A percentile compares a stretch with the other conserved stretches of the same genome.
phyloP scores from a whole-genome alignment of 2,329 filamentous ascomycete genomes.

The Coniella lustricola region DNA sequence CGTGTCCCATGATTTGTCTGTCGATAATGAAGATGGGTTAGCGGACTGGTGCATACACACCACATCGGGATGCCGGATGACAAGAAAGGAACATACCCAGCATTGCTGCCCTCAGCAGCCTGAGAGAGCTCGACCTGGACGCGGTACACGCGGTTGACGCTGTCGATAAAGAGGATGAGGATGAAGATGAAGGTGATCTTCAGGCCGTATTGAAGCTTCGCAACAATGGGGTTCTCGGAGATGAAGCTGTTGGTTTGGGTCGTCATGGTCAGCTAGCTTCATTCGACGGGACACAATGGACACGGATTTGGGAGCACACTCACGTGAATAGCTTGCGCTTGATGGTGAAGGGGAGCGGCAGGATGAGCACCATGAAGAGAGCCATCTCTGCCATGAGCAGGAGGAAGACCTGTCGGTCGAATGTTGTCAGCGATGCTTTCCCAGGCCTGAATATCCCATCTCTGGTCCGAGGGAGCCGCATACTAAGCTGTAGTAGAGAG shows the following conservation, averaged over 20 bases:
- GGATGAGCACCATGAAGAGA: slow-evolving; percentile 70
- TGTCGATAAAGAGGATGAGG: slow-evolving; percentile 94
- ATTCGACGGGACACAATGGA: not conserved
- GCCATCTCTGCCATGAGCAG: slow-evolving; percentile 78
- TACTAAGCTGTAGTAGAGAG: slow-evolving; percentile 52
- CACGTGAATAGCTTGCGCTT: slow-evolving; percentile 78
- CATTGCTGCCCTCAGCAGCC: slow-evolving; percentile 55
- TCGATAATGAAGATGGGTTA: slow-evolving; percentile 8
- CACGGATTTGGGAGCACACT: slow-evolving; percentile 19
- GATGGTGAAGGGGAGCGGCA: slow-evolving; percentile 82
- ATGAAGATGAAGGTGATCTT: slow-evolving; percentile 99
- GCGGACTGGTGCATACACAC: slow-evolving; percentile 15
- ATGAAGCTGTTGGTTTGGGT: slow-evolving; percentile 62
- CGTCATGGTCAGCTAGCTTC: slow-evolving; percentile 1
- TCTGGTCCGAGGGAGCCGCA: slow-evolving; percentile 16
- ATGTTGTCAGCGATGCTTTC: slow-evolving; percentile 21
- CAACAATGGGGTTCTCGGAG: slow-evolving; percentile 75
- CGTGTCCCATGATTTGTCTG: slow-evolving; percentile 71
- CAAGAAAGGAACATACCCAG: slow-evolving; percentile 35
- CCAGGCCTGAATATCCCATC: not conserved
- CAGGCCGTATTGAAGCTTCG: slow-evolving; percentile 93
- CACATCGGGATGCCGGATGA: not conserved
- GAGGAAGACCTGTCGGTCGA: slow-evolving; percentile 61
- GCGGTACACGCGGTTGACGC: slow-evolving; percentile 90
- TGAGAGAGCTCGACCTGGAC: slow-evolving; percentile 82